Evolutionary conservation across 352 stramenopile species (phyloP), one percentile per base, ranked within the genome.

Genomic region (Globisporangium apiculatum): DNA sequence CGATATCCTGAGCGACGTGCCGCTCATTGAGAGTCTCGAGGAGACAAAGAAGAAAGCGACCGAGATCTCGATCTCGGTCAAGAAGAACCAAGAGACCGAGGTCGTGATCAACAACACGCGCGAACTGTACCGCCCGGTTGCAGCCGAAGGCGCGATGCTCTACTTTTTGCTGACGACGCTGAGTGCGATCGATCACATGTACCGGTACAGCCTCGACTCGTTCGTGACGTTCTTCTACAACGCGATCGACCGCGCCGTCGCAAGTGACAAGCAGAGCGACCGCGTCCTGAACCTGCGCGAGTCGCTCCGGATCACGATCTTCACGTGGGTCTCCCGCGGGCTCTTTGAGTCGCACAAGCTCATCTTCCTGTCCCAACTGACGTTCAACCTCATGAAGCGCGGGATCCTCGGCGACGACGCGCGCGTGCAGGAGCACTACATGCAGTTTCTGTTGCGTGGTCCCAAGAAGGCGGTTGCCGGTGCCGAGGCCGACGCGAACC

Each of bases 151-250:
- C 9, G 94, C 95, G 6, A 98, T 98, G 95, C 85, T 99, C 47
- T 99, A 98, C 75, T 98, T 99, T 72, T 68, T 98, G 48, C 84
- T 98, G 31, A 98, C 95, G 11, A 97, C 96, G 54, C 80, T 99
- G 14, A 97, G 87, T 67, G 71, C 84, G 48, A 98, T 98, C 63
- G 89, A 99, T 66, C 92, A 98, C 79, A 98, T 99, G 95, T 99
- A 99, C 68, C 95, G 97, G 74, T 98, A 98, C 73, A 98, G 91
- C 57, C 75, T 99, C 31, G 95, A 98, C 66, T 96, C 87, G 49
- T 99, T 98, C 73, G 91, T 98, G 48, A 97, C 89, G 15, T 98
- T 98, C 72, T 99, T 98, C 68, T 95, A 97, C 70, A 98, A 98
- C 63, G 95, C 94, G 7, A 98, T 99, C 54, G 75, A 85, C 17